These are phyloP conservation scores for Trypanosoma mega DNA, from an alignment of 208 protist species.

Conservation along the genomic window DNA sequence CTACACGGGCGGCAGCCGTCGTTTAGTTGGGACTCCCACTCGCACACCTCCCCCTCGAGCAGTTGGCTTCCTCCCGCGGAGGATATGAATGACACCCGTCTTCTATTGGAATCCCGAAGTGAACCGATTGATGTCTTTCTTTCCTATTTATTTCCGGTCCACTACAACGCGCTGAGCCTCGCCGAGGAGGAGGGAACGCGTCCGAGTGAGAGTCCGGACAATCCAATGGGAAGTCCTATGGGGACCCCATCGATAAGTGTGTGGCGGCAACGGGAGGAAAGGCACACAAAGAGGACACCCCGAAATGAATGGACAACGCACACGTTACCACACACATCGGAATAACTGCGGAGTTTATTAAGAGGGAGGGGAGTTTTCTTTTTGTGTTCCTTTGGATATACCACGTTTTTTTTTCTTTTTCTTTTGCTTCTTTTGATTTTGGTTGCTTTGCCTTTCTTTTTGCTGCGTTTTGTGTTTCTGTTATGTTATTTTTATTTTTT, in stretches of 20 bases:
- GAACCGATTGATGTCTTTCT: conserved; percentile 85
- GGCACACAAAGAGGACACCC: too few species aligned
- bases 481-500: conserved; percentile 17
- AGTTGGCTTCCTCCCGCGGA: background rate
- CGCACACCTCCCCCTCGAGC: background rate
- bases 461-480: background rate
- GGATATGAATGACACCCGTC: conserved; percentile 23
- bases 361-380: background rate
- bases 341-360: too few species aligned
- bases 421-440: conserved; percentile 6
- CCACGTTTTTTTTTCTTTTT: conserved; percentile 13
- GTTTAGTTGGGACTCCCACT: too few species aligned
- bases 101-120: conserved; percentile 61
- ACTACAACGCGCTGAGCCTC: conserved; percentile 81
- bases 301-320: too few species aligned
- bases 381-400: conserved; percentile 3
- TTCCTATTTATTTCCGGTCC: conserved; percentile 86
- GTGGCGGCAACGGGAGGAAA: too few species aligned
- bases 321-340: too few species aligned
- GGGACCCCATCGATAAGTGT: too few species aligned
- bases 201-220: too few species aligned
- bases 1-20: too few species aligned
- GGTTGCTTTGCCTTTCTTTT: conserved; percentile 14
- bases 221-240: background rate
- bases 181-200: background rate